These are phyloP conservation scores for Panicum miliaceum DNA, from an alignment of 176 grass and related monocot species.

Conservation along the genomic window DNA sequence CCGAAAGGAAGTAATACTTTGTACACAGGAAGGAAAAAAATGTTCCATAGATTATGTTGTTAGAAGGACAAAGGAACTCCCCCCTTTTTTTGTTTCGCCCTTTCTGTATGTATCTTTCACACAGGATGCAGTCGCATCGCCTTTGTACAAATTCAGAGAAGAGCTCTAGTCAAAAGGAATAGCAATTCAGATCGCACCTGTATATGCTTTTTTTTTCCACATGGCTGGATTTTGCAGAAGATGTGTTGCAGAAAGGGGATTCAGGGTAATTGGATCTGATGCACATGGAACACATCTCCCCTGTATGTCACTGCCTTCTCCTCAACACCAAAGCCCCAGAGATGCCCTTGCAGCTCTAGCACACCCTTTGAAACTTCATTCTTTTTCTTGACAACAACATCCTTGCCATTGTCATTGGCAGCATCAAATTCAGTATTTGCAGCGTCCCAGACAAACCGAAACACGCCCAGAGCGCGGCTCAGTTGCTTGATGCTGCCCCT, in stretches of 20 bases:
- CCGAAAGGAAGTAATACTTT: constrained; percentile 4
- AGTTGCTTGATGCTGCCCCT: constrained; percentile 62
- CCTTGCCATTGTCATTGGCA: constrained; percentile 18
- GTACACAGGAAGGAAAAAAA: constrained; percentile 32
- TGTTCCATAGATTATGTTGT: constrained; percentile 38
- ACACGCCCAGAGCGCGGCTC: constrained; percentile 58
- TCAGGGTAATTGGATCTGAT: constrained; percentile 53
- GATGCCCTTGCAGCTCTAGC: constrained; percentile 76
- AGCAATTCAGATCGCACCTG: constrained; percentile 49
- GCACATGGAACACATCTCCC: constrained; percentile 68
- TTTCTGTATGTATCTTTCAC: constrained; percentile 50
- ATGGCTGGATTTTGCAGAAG: constrained; percentile 21
- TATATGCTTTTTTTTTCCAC: constrained; percentile 16
- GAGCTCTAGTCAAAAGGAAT: constrained; percentile 49
- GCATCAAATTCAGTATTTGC: constrained; percentile 28
- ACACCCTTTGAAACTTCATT: constrained; percentile 22
- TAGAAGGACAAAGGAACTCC: constrained; percentile 37
- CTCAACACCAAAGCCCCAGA: constrained; percentile 65
- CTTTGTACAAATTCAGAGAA: constrained; percentile 52
- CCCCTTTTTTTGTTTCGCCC: constrained; percentile 7
- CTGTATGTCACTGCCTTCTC: constrained; percentile 66
- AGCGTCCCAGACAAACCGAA: constrained; percentile 77
- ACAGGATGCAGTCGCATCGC: constrained; percentile 46
- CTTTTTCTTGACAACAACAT: constrained; percentile 29
- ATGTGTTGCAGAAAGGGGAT: constrained; percentile 14